Evolutionary conservation across 2,329 filamentous ascomycete species (phyloP), one percentile per base, ranked within the genome.

Genomic region (Dactylellina haptotyla): DNA sequence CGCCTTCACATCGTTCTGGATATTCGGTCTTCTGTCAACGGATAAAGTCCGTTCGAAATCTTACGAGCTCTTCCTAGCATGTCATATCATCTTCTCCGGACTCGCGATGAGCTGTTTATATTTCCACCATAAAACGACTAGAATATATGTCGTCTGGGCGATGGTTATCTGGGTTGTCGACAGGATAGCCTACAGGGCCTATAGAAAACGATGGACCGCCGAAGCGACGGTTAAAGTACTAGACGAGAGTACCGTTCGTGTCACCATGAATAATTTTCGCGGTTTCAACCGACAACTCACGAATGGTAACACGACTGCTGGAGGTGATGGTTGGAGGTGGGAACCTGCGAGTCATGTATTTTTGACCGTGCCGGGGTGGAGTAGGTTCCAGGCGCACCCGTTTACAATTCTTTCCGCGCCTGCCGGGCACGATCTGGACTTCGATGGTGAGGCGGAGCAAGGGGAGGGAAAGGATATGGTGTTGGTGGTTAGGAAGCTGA

Each of bases 361-460:
- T 79, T 78, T 90, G 65, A 85, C 85, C 0, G 80, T 89, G 0
- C 87, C 87, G 0, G 81, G 80, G 0, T 82, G 90, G 4, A 84
- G 84, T 1, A 79, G 80, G 2, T 78, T 88, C 0, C 88, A 90
- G 79, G 83, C 87, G 0, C 88, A 90, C 77, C 88, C 88, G 0
- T 90, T 90, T 79, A 89, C 87, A 6, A 88, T 90, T 62, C 85
- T 87, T 14, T 89, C 87, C 1, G 83, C 84, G 0, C 86, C 87
- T 8, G 85, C 86, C 0, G 73, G 74, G 18, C 59, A 71, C 14
- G 66, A 73, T 28, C 18, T 73, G 1, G 37, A 73, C 18, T 20
- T 48, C 3, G 28, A 61, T 32, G 3, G 5, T 3, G 34, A 32
- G 12, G 23, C 48, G 4, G 30, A 46, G 3, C 8, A 6, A 2